Evolutionary conservation across 2,329 filamentous ascomycete genomes (phyloP), one percentile per base, ranked within the genome.

Genomic region (Microcyclospora tardicrescens): DNA sequence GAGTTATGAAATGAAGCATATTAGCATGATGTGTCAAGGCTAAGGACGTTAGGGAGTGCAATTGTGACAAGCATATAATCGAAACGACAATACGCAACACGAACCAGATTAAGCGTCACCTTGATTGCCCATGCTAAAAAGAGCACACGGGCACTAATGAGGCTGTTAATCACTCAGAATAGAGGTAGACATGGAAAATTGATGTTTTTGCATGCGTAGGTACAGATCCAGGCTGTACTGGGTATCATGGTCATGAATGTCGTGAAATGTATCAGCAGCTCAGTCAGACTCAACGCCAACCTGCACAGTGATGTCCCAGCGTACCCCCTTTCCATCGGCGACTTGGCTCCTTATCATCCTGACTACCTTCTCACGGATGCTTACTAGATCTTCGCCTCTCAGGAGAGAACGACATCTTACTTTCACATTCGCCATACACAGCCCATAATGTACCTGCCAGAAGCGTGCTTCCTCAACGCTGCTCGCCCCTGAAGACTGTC

Each of bases 361-460:
- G 12, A 75, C 72, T 36, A 95, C 75, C 34, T 84, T 77, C 45
- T 82, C 79, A 41, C 87, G 75, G 47, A 96, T 62, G 42, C 71
- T 70, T 42, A 93, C 65, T 5, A 79, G 73, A 11, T 80, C 75
- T 15, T 63, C 53, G 41, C 91, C 84, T 33, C 82, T 78, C 34
- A 62, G 67, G 4, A 79, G 80, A 45, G 64, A 46, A 33, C 42
- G 64, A 58, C 16, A 94, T 74, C 79, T 73, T 14, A 98, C 62
- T 60, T 85, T 93, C 48, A 98, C 61, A 57, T 93, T 95, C 8
- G 91, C 91, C 81, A 96, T 93, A 56, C 86, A 93, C 31, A 96
- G 69, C 2, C 89, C 87, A 58, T 96, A 95, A 62, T 98, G 91
- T 11, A 95, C 91, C 65, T 98, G 91, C 91, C 91, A 98, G 61